Percentiles rank a stretch among this genome's conserved stretches.
These are phyloP conservation scores for Paraphoma sp. DNA, from an alignment of 2,329 filamentous ascomycete species.

Conservation along the genomic window DNA sequence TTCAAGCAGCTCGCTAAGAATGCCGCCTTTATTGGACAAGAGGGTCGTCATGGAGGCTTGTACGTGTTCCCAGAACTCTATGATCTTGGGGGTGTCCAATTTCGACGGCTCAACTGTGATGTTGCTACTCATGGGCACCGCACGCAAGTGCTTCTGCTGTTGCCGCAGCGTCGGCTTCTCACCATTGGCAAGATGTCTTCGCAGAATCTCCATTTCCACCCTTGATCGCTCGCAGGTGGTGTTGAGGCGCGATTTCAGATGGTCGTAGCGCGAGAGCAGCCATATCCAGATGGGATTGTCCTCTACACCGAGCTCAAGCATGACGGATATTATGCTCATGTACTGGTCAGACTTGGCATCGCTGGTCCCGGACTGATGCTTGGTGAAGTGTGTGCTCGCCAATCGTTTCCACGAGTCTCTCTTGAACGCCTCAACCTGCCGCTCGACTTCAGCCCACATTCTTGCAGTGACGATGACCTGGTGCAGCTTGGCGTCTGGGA, in stretches of 20 bases:
- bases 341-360: slow-evolving; percentile 74
- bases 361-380: slow-evolving; percentile 55
- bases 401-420: slow-evolving; percentile 86
- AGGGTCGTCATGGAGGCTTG: slow-evolving; percentile 75
- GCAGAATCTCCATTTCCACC: slow-evolving; percentile 89
- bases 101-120: slow-evolving; percentile 62
- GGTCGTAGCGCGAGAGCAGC: slow-evolving; percentile 87
- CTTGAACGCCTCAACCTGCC: slow-evolving; percentile 87
- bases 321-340: slow-evolving; percentile 85
- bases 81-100: slow-evolving; percentile 79
- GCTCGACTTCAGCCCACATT: slow-evolving; percentile 94
- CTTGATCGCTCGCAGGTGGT: slow-evolving; percentile 82
- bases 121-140: slow-evolving; percentile 69
- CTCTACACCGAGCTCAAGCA: slow-evolving; percentile 92
- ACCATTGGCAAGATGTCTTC: slow-evolving; percentile 76
- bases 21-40: slow-evolving; percentile 74
- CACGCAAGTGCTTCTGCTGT: slow-evolving; percentile 77
- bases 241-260: slow-evolving; percentile 85
- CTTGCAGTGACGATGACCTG: slow-evolving; percentile 86
- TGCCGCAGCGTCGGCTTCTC: slow-evolving; percentile 74
- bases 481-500: slow-evolving; percentile 81
- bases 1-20: slow-evolving; percentile 87
- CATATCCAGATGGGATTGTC: slow-evolving; percentile 98
- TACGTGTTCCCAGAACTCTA: slow-evolving; percentile 94
- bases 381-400: slow-evolving; percentile 67